phyloP scores from a whole-genome alignment of 169 alveolate species.

The Cryptosporidium canis region DNA sequence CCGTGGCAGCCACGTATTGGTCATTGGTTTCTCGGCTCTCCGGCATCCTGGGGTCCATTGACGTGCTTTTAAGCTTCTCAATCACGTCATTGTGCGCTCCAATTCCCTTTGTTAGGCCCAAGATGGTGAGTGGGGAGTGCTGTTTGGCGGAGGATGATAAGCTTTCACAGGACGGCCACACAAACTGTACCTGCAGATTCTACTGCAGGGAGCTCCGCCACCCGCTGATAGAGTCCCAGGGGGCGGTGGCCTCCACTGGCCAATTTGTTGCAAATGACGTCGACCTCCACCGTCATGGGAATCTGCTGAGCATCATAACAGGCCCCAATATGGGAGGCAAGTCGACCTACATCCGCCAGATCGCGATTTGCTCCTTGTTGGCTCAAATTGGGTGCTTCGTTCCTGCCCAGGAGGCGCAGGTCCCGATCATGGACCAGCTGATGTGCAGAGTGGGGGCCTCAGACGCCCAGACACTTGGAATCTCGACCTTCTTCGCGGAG shows the following conservation, averaged over 20 bases:
- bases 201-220: conserved; percentile 83
- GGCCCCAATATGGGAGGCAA: conserved; percentile 99
- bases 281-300: conserved; percentile 79
- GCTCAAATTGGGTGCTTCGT: conserved; percentile 96
- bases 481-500: conserved; percentile 96
- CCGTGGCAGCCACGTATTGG: conserved; percentile 95
- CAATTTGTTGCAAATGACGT: conserved; percentile 89
- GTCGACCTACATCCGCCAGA: conserved; percentile 93
- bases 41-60: conserved; percentile 89
- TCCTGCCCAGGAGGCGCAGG: conserved; percentile 90
- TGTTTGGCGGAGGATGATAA: neutral
- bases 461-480: conserved; percentile 93
- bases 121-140: conserved; percentile 75
- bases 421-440: conserved; percentile 92
- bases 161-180: conserved; percentile 69
- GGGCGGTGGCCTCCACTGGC: conserved; percentile 73
- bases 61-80: conserved; percentile 93
- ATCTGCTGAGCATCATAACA: conserved; percentile 91
- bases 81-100: conserved; percentile 87
- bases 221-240: conserved; percentile 84
- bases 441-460: conserved; percentile 98
- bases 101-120: conserved; percentile 89
- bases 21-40: conserved; percentile 91
- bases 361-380: conserved; percentile 85
- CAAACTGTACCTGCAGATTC: conserved; percentile 35